Percentiles rank a stretch among this genome's conserved stretches.
These are phyloP conservation scores for Actinomortierella wolfii DNA, from an alignment of 371 early-diverging fungal species.

Conservation along the genomic window DNA sequence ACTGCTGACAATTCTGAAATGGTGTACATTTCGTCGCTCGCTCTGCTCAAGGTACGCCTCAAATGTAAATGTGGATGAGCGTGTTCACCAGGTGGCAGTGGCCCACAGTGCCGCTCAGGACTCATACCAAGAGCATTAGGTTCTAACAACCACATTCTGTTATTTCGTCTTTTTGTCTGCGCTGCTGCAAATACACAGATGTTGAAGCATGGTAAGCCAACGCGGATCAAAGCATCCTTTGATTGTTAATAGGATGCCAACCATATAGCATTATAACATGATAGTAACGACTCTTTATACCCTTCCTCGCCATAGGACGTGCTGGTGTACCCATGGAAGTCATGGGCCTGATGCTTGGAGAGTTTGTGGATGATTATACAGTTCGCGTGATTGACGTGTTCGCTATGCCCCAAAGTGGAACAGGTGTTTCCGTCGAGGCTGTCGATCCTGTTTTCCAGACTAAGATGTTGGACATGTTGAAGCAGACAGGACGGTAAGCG, in stretches of 20 bases:
- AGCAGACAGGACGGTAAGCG: conserved; percentile 94
- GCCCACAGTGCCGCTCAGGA: too few species aligned
- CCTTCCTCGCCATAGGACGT: conserved; percentile 66
- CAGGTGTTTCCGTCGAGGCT: conserved; percentile 99
- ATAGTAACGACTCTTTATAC: not conserved
- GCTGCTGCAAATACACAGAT: too few species aligned
- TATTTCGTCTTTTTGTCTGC: not conserved
- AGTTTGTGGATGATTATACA: conserved; percentile 99
- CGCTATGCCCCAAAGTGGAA: conserved; percentile 99
- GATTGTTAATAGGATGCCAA: too few species aligned
- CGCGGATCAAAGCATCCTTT: not conserved
- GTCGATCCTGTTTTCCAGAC: conserved; percentile 99
- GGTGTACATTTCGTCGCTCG: conserved; percentile 99
- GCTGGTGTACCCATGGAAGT: conserved; percentile 99
- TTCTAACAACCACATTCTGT: too few species aligned
- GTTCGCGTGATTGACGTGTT: conserved; percentile 99
- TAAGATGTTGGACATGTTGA: conserved; percentile 99
- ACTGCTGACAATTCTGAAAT: conserved; percentile 98
- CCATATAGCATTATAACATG: not conserved
- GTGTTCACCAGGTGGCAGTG: too few species aligned
- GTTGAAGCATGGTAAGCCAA: conserved; percentile 83
- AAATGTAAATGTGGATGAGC: too few species aligned
- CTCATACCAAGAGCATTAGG: too few species aligned
- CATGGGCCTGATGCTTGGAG: conserved; percentile 99
- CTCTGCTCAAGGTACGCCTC: conserved; percentile 90